Evolutionary conservation across 192 early-diverging fungal species (phyloP), one percentile per base, ranked within the genome.

Genomic region (Backusella luteola): DNA sequence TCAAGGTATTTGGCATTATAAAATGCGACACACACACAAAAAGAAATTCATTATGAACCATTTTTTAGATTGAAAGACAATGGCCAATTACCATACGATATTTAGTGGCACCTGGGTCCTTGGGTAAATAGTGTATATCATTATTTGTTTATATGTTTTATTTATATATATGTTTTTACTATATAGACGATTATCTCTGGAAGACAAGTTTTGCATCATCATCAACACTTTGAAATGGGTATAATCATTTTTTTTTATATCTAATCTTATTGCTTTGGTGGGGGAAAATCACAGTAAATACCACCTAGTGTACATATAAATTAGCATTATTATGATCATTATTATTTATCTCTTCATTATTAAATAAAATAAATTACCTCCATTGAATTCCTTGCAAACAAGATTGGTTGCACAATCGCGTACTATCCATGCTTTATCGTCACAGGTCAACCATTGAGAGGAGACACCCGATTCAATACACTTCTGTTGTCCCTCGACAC

Each of bases 401-500:
- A 76, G 46, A 9, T 12, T 68, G 6, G 29, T 1, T 23, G 67
- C 68, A 69, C 75, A 76, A 11, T 46, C 32, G 12, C 75, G 75
- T 17, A 49, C 34, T 34, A 76, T 34, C 75, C 75, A 76, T 38
- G 21, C 34, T 34, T 69, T 66, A 53, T 38, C 36, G n/a, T 63
- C n/a, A 38, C 75, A 76, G 19, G 75, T 76, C 5, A 42, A 41
- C 75, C 75, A 76, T 34, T 76, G 41, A 26, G 14, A 17, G 23
- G 67, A 39, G 2, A 42, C 41, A 15, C 46, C 49, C 8, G n/a
- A 4, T 8, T 41, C 42, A 4, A 69, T 41, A 26, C 75, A 76
- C 34, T 49, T 39, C 17, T 69, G 34, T 21, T 36, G 29, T 12
- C 75, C 75, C 35, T 26, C 21, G 17, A 36, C 11, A 23, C 19